phyloP scores from a whole-genome alignment of 163 green algal genomes.

The Volvox carteri region DNA sequence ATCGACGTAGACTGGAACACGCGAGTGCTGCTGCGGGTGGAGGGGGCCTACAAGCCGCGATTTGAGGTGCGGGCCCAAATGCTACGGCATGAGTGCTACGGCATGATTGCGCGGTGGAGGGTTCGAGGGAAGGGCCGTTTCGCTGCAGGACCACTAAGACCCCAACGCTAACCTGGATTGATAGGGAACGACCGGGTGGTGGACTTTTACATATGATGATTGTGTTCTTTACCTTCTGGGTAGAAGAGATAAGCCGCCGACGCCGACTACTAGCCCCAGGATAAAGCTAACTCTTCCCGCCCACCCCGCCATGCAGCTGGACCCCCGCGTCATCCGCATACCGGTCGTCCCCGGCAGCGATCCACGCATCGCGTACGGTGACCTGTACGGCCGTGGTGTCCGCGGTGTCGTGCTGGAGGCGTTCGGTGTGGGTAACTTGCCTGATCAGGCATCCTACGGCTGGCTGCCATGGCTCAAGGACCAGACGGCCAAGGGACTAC shows the following conservation, averaged over 20 bases:
- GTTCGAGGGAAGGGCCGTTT: too few species aligned
- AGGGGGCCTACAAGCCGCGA: constrained; percentile 84
- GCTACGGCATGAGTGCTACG: too few species aligned
- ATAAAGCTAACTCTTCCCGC: too few species aligned
- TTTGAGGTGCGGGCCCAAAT: constrained; percentile 79
- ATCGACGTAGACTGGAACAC: constrained; percentile 89
- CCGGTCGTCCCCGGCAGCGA: constrained; percentile 90
- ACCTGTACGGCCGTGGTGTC: constrained; percentile 66
- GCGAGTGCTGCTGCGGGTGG: constrained; percentile 72
- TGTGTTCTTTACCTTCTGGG: too few species aligned
- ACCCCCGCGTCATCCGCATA: constrained; percentile 88
- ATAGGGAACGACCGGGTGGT: too few species aligned
- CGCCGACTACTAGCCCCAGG: too few species aligned
- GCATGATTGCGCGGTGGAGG: too few species aligned
- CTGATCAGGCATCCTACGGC: constrained; percentile 65
- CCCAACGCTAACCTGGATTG: too few species aligned
- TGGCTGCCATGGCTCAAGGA: constrained; percentile 91
- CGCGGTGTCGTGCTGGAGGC: constrained; percentile 82
- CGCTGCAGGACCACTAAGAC: too few species aligned
- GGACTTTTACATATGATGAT: too few species aligned
- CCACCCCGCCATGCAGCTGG: too few species aligned
- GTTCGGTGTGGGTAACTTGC: constrained; percentile 96
- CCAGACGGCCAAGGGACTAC: constrained; percentile 82
- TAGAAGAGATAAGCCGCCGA: too few species aligned
- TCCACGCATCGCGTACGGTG: constrained; percentile 65